A percentile compares a stretch with the other conserved stretches of the same genome.
These are phyloP conservation scores for Amanita thiersii DNA, from an alignment of 768 basidiomycete species.

Conservation along the genomic window DNA sequence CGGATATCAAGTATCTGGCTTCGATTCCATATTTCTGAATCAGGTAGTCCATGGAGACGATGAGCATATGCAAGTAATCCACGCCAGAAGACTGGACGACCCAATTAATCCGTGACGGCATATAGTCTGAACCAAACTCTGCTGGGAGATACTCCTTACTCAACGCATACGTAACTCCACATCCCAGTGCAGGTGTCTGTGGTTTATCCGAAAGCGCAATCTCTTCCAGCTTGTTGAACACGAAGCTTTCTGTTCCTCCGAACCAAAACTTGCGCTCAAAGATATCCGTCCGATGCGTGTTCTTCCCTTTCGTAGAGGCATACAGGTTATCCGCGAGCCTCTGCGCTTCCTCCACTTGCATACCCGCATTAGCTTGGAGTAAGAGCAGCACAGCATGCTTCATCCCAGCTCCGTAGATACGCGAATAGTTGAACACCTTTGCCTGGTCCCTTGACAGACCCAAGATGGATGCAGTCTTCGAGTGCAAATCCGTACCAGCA, in stretches of 20 bases:
- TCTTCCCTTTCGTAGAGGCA: slow-evolving; percentile 87
- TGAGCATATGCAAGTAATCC: slow-evolving; percentile 94
- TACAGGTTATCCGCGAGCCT: slow-evolving; percentile 81
- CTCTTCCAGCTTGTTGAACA: slow-evolving; percentile 97
- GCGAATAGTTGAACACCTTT: slow-evolving; percentile 98
- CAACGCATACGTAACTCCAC: slow-evolving; percentile 90
- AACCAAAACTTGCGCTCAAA: slow-evolving; percentile 91
- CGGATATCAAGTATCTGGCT: slow-evolving; percentile 91
- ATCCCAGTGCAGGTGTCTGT: slow-evolving; percentile 88
- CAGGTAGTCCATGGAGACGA: slow-evolving; percentile 91
- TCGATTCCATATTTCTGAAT: slow-evolving; percentile 72
- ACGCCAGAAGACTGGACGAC: slow-evolving; percentile 98
- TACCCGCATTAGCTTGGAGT: slow-evolving; percentile 73
- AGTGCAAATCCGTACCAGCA: slow-evolving; percentile 92
- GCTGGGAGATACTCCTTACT: slow-evolving; percentile 81
- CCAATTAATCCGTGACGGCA: slow-evolving; percentile 98
- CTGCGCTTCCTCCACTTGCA: slow-evolving; percentile 73
- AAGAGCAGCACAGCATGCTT: slow-evolving; percentile 85
- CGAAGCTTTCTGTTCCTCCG: slow-evolving; percentile 90
- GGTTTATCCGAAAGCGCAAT: slow-evolving; percentile 85
- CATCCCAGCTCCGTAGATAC: slow-evolving; percentile 98
- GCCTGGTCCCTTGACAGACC: slow-evolving; percentile 92
- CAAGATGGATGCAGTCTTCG: slow-evolving; percentile 89
- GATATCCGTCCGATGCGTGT: slow-evolving; percentile 65
- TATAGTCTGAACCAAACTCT: slow-evolving; percentile 77